A percentile compares a stretch with the other conserved stretches of the same genome.
phyloP scores from a whole-genome alignment of 192 early-diverging fungal genomes.

The Linnemannia schmuckeri region DNA sequence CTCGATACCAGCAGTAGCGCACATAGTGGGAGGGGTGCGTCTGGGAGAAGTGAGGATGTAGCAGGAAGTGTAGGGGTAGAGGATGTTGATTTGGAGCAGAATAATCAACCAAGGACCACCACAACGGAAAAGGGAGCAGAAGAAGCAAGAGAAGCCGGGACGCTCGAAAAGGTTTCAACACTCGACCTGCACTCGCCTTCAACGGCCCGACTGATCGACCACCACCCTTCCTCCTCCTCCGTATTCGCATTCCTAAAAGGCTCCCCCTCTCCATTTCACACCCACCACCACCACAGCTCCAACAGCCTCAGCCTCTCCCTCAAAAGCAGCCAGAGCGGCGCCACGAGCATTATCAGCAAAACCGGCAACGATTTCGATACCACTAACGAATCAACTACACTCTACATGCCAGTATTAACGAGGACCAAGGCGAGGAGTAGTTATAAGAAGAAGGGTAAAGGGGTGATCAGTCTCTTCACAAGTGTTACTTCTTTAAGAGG shows the following conservation, averaged over 20 bases:
- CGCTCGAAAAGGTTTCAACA: neutral
- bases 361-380: neutral
- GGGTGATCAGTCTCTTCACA: neutral
- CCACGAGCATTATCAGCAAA: neutral
- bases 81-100: neutral
- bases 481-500: neutral
- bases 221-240: conserved; percentile 7
- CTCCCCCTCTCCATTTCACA: neutral
- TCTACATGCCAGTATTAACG: conserved; percentile 23
- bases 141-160: neutral
- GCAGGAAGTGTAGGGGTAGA: neutral
- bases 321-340: neutral
- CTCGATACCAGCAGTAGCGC: neutral
- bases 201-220: conserved; percentile 11
- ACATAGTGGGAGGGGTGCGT: neutral
- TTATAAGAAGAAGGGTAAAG: conserved; percentile 1
- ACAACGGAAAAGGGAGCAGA: neutral
- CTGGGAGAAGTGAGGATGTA: neutral
- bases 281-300: neutral
- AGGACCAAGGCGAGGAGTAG: conserved; percentile 32
- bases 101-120: neutral
- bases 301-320: neutral
- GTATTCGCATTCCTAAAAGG: conserved; percentile 33
- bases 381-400: neutral
- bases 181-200: conserved; percentile 18